Conservation (phyloP, 148 eudicot species). For the Silene conica region DNA sequence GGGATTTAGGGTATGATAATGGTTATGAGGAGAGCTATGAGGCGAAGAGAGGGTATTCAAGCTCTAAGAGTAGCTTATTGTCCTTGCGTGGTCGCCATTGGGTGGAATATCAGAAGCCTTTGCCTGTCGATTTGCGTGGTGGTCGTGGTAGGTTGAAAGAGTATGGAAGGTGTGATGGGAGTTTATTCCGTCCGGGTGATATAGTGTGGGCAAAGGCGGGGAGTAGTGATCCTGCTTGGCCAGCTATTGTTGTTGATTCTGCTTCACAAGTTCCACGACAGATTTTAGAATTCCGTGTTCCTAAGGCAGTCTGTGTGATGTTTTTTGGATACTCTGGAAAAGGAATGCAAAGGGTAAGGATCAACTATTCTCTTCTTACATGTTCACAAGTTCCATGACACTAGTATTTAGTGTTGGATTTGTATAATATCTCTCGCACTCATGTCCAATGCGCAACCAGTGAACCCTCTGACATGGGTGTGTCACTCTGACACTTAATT, state of each 20-base stretch:
- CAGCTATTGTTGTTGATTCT: constrained; percentile 87
- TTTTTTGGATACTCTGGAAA: constrained; percentile 85
- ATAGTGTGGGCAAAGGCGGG: constrained; percentile 88
- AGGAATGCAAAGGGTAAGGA: constrained; percentile 78
- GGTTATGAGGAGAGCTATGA: constrained; percentile 16
- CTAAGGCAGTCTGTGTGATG: constrained; percentile 75
- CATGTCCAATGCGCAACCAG: too few relatives aligned
- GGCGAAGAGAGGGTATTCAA: constrained; percentile 34
- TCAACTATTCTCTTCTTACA: constrained; percentile 11
- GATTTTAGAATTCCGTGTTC: constrained; percentile 59
- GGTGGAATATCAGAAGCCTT: constrained; percentile 31
- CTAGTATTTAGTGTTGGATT: constrained; percentile 19
- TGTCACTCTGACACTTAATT: too few relatives aligned
- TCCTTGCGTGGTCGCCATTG: constrained; percentile 37
- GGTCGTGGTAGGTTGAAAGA: constrained; percentile 26
- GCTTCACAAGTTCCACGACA: constrained; percentile 67
- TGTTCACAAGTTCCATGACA: constrained; percentile 6
- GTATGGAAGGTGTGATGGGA: constrained; percentile 24
- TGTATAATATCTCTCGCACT: neutral
- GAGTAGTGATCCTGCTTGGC: constrained; percentile 84
- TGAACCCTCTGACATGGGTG: too few relatives aligned
- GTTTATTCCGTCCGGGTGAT: constrained; percentile 64
- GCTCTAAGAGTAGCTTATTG: constrained; percentile 32
- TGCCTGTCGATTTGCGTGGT: constrained; percentile 24
- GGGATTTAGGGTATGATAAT: constrained; percentile 28